Evolutionary conservation across 73 alveolate species (phyloP), one percentile per base, ranked within the genome.

Genomic region (Blepharisma stoltei): DNA sequence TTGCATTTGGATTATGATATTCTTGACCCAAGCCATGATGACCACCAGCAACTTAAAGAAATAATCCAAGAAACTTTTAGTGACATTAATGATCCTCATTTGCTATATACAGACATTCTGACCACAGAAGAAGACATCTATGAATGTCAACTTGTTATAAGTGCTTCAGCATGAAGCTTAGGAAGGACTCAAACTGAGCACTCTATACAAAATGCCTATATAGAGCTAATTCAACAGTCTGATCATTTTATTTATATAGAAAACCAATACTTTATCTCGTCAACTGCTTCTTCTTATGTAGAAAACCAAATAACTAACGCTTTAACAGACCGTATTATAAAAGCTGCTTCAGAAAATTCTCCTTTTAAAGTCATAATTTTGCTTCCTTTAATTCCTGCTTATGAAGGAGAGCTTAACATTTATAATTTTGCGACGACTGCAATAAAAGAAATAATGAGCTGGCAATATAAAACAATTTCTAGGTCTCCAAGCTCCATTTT

Each of bases 341-440:
- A 76, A 79, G 97, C 98, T 50, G 80, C 77, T 68, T 71, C 55
- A 54, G 77, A 70, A 8, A 68, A 89, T 60, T 89, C 80, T 73
- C 88, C 87, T 44, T 94, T 96, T 65, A 81, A 84, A 50, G 97
- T 94, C 43, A 77, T 86, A 45, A 83, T 95, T 25, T 82, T 97
- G 71, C 85, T 97, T 53, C 99, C 99, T 5, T 78, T 95, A 55
- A 70, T 93, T 49, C 99, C 99, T 49, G 99, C 96, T 0, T 95
- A 93, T 76, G 90, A 94, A 6, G 99, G 99, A 9, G 96, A 95
- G 55, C 89, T 94, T 0, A 6, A 52, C 1, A 90, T 91, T 0
- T 8, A 52, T 3, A 91, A 89, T 6, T 43, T 85, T 6, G 91
- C 82, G 5, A 27, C 88, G 7, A 68, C 88, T 4, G 86, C 78